phyloP scores from a whole-genome alignment of 1,284 basidiomycete genomes.

The Uromyces viciae-fabae region DNA sequence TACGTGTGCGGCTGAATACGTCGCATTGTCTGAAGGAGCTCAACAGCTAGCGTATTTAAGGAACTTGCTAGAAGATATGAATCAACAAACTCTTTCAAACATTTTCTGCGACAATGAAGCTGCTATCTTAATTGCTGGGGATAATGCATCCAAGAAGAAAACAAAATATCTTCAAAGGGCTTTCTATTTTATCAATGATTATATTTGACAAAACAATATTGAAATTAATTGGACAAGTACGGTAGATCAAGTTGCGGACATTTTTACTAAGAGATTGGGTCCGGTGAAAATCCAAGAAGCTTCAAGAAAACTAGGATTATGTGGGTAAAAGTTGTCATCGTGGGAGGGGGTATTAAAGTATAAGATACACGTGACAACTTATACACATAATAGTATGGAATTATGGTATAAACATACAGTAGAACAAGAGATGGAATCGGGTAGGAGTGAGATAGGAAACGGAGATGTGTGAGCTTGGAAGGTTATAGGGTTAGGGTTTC shows the following conservation, averaged over 20 bases:
- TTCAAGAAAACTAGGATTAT: too few species aligned
- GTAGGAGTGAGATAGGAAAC: too few species aligned
- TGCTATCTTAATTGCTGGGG: background rate
- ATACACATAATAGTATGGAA: too few species aligned
- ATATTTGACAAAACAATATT: background rate
- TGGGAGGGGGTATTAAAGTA: constrained; percentile 1
- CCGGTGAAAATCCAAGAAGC: too few species aligned
- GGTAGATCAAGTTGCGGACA: background rate
- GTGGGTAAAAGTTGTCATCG: too few species aligned
- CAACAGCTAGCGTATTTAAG: background rate
- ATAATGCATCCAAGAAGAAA: background rate
- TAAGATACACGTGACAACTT: too few species aligned
- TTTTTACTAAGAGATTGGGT: background rate
- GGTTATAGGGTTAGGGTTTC: too few species aligned
- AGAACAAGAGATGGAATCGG: too few species aligned
- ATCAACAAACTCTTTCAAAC: background rate
- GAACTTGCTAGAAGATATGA: background rate
- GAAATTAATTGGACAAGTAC: background rate
- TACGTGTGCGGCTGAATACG: background rate
- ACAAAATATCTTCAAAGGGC: background rate
- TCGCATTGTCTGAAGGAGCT: background rate
- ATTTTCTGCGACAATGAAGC: background rate
- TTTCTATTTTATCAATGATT: background rate
- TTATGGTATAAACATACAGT: too few species aligned
- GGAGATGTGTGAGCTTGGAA: too few species aligned